A percentile compares a stretch with the other conserved stretches of the same genome.
phyloP scores from a whole-genome alignment of 352 stramenopile genomes.

The Pythium aphanidermatum region DNA sequence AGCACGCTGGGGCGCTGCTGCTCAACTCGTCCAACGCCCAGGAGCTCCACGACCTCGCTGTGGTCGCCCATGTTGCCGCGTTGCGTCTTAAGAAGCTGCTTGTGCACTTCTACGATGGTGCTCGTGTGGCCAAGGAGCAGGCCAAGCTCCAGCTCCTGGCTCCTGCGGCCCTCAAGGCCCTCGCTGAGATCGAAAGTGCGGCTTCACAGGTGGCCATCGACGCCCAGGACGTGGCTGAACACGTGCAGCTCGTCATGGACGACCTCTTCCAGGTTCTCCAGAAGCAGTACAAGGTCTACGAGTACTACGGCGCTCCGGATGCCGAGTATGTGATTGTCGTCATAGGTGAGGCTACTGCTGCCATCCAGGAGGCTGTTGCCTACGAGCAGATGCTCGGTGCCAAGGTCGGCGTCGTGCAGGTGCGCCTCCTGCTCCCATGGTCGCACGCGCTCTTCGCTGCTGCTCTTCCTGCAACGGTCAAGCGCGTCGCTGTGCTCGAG shows the following conservation, averaged over 20 bases:
- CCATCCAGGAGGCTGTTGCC: conserved; percentile 48
- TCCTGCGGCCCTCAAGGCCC: conserved; percentile 39
- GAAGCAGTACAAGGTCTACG: conserved; percentile 76
- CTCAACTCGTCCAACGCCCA: conserved; percentile 62
- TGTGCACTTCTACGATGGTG: conserved; percentile 79
- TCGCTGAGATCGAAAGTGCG: conserved; percentile 29
- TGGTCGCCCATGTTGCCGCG: conserved; percentile 69
- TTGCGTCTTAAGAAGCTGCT: conserved; percentile 51
- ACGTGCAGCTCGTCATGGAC: conserved; percentile 72
- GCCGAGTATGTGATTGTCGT: conserved; percentile 70
- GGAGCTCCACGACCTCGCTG: conserved; percentile 72
- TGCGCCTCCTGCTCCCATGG: conserved; percentile 67
- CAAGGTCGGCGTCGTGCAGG: conserved; percentile 76
- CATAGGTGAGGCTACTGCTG: conserved; percentile 50
- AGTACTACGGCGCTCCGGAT: conserved; percentile 63
- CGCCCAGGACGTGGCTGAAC: conserved; percentile 36
- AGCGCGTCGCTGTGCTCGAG: conserved; percentile 70
- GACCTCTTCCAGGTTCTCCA: conserved; percentile 67
- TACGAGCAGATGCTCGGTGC: conserved; percentile 70
- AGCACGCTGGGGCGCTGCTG: conserved; percentile 66
- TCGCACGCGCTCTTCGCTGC: conserved; percentile 64
- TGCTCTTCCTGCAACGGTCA: conserved; percentile 41
- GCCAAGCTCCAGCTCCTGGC: conserved; percentile 53
- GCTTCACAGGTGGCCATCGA: conserved; percentile 3
- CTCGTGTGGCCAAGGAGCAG: conserved; percentile 53